Percentiles rank a stretch among this genome's conserved stretches.
Conservation (phyloP, 2,329 filamentous ascomycete genomes). For the Onygenales sp. region DNA sequence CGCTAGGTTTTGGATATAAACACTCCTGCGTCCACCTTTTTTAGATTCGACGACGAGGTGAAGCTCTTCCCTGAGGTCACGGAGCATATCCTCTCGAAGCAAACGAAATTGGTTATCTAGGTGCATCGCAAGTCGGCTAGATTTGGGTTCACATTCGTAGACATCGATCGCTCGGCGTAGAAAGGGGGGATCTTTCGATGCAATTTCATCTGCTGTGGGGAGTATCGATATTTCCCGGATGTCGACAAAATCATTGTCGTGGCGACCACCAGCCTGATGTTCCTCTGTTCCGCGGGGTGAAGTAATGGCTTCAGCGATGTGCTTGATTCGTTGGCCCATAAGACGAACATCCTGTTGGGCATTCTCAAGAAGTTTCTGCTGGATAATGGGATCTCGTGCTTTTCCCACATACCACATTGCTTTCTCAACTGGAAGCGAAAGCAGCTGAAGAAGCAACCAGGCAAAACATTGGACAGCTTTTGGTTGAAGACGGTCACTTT, state of each 20-base stretch:
- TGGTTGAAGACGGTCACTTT: slow-evolving; percentile 21
- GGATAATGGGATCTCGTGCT: slow-evolving; percentile 19
- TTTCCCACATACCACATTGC: slow-evolving; percentile 16
- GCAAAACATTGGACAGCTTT: slow-evolving; percentile 30
- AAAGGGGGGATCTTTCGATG: slow-evolving; percentile 18
- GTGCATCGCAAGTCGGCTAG: slow-evolving; percentile 27
- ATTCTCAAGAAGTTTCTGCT: slow-evolving; percentile 19
- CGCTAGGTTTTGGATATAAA: background rate
- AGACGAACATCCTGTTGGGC: slow-evolving; percentile 21
- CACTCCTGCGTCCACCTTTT: slow-evolving; percentile 5
- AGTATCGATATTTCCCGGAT: slow-evolving; percentile 26
- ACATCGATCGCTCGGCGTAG: slow-evolving; percentile 21
- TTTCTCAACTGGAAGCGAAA: slow-evolving; percentile 25
- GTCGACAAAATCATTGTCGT: slow-evolving; percentile 28
- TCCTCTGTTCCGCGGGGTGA: background rate
- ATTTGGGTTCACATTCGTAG: slow-evolving; percentile 15
- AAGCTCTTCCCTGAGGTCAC: slow-evolving; percentile 24
- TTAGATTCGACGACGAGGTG: slow-evolving; percentile 9
- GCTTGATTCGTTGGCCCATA: slow-evolving; percentile 34
- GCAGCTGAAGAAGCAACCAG: slow-evolving; percentile 43
- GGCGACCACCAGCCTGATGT: slow-evolving; percentile 19
- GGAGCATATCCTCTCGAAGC: slow-evolving; percentile 25
- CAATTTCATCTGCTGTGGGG: slow-evolving; percentile 28
- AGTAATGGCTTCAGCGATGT: slow-evolving; percentile 20
- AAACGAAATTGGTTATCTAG: slow-evolving; percentile 30